Conservation (phyloP, 1,139 yeast species). For the Geotrichum restrictum region DNA sequence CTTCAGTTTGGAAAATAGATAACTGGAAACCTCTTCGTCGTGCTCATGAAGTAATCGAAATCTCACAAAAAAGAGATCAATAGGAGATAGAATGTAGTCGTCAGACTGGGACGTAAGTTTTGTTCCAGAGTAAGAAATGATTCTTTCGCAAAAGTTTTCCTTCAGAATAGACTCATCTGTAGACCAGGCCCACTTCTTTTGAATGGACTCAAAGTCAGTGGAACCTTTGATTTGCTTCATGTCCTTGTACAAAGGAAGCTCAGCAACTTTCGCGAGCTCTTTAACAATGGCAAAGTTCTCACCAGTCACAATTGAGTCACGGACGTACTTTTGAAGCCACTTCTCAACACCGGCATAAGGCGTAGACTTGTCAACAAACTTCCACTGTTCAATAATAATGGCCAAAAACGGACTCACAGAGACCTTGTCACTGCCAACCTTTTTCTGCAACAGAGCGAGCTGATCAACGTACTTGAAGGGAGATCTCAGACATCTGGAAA, state of each 20-base stretch:
- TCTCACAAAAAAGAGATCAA: slow-evolving; percentile 10
- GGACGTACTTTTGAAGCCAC: slow-evolving; percentile 50
- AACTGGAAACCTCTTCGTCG: not conserved
- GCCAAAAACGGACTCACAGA: slow-evolving; percentile 62
- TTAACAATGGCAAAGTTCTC: slow-evolving; percentile 13
- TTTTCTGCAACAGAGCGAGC: slow-evolving; percentile 41
- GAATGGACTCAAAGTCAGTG: slow-evolving; percentile 1
- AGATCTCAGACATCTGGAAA: slow-evolving; percentile 61
- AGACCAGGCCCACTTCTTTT: slow-evolving; percentile 6
- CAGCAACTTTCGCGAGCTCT: slow-evolving; percentile 13
- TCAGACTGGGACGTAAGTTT: not conserved
- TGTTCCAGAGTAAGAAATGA: not conserved
- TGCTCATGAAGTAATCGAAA: slow-evolving; percentile 12
- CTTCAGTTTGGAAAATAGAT: not conserved
- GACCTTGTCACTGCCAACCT: slow-evolving; percentile 27
- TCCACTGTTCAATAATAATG: slow-evolving; percentile 69
- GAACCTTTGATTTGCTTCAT: not conserved
- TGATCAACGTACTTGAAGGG: slow-evolving; percentile 83
- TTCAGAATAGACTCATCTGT: not conserved
- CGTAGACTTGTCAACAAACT: slow-evolving; percentile 45
- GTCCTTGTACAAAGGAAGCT: slow-evolving; percentile 3
- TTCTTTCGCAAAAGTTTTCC: slow-evolving; percentile 1
- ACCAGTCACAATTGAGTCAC: slow-evolving; percentile 37
- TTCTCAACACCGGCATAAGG: slow-evolving; percentile 34
- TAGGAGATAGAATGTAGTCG: not conserved